Evolutionary conservation across 768 basidiomycete species (phyloP).

Genomic region (Lentinula detonsa): DNA sequence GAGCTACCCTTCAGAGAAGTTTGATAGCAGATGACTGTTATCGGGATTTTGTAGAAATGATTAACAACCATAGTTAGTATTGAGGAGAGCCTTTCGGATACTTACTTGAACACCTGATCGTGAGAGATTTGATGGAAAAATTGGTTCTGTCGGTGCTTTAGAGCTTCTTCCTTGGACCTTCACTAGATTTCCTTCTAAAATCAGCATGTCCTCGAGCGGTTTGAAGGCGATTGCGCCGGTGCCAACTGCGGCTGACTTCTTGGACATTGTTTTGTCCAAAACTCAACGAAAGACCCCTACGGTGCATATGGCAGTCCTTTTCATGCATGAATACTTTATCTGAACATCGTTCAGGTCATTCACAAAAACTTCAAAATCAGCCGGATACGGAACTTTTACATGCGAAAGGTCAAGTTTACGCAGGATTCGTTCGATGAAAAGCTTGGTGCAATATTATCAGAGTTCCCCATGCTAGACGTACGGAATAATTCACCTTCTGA

Average conservation of each 20-base stretch:
- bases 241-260: constrained; percentile 89
- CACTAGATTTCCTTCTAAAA: neutral
- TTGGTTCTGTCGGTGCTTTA: neutral
- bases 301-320: constrained; percentile 31
- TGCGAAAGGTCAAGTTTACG: constrained; percentile 99
- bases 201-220: constrained; percentile 71
- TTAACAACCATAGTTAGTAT: no score
- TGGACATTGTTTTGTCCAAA: constrained; percentile 90
- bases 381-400: constrained; percentile 95
- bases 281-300: constrained; percentile 98
- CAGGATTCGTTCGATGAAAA: constrained; percentile 97
- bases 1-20: no score
- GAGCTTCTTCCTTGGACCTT: neutral
- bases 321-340: neutral
- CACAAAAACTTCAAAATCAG: constrained; percentile 99
- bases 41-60: no score
- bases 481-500: constrained; percentile 19
- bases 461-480: constrained; percentile 97
- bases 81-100: no score
- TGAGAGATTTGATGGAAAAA: neutral
- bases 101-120: neutral
- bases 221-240: constrained; percentile 98
- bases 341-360: constrained; percentile 58
- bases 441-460: constrained; percentile 84
- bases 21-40: no score